Conservation (phyloP, 1,284 basidiomycete species). For the Hymenochaete sp. region DNA sequence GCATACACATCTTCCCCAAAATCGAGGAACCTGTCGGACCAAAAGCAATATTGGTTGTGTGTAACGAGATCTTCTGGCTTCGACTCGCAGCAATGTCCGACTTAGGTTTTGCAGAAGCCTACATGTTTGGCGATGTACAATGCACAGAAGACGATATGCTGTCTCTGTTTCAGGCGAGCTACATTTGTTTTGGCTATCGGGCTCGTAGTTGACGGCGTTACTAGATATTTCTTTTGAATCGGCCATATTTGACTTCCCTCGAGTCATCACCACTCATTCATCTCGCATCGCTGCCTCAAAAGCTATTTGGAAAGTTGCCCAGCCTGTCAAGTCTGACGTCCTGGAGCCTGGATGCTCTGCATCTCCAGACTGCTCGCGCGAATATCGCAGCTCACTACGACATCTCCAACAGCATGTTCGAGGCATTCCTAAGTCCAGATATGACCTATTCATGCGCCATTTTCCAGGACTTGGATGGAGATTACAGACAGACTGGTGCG, state of each 20-base stretch:
- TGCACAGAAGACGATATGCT: conserved; percentile 59
- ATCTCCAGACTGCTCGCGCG: conserved; percentile 53
- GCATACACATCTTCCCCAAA: no score
- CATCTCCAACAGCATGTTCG: conserved; percentile 54
- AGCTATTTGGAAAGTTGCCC: conserved; percentile 50
- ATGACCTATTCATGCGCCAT: conserved; percentile 82
- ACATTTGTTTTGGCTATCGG: not conserved
- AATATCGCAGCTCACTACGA: conserved; percentile 74
- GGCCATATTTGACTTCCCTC: conserved; percentile 40
- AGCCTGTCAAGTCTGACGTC: conserved; percentile 41
- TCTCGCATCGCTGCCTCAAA: conserved; percentile 50
- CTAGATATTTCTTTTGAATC: conserved; percentile 63
- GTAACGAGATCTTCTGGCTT: conserved; percentile 61
- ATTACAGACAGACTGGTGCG: no score
- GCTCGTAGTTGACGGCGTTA: not conserved
- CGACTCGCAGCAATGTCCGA: conserved; percentile 55
- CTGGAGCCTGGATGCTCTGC: no score
- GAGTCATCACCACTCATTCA: no score
- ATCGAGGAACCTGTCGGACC: no score
- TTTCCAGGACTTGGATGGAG: conserved; percentile 56
- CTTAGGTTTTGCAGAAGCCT: conserved; percentile 66
- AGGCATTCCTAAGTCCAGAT: conserved; percentile 61
- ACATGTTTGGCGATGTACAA: conserved; percentile 66
- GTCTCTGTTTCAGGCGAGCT: conserved; percentile 49
- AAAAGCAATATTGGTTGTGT: conserved; percentile 44